phyloP scores from a whole-genome alignment of 441 rosid species.

The Metrosideros polymorpha region DNA sequence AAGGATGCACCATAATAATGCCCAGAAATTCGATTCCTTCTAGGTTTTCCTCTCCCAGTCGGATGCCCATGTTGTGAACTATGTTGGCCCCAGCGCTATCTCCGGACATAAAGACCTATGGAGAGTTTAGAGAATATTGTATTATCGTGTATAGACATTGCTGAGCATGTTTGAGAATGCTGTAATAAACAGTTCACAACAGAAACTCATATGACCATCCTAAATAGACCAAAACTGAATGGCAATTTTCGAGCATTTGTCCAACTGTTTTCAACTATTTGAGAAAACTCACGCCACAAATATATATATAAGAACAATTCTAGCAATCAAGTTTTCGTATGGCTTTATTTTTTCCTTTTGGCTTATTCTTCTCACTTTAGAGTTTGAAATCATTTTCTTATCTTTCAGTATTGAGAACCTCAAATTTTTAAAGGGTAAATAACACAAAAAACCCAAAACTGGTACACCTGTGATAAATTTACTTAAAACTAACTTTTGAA shows the following conservation, averaged over 20 bases:
- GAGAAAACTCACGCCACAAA: not conserved
- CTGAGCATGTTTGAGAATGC: not conserved
- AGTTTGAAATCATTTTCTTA: not conserved
- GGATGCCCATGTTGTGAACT: slow-evolving; percentile 2
- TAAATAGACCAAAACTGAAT: not conserved
- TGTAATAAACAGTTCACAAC: not conserved
- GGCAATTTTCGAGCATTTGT: not conserved
- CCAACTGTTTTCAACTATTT: not conserved
- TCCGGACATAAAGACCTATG: slow-evolving; percentile 2
- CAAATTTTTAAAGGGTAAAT: not conserved
- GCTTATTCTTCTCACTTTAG: not conserved
- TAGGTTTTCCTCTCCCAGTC: not conserved
- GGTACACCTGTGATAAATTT: too few species aligned
- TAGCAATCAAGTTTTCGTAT: not conserved
- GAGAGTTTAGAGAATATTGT: not conserved
- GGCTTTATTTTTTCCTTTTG: not conserved
- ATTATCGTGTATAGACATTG: not conserved
- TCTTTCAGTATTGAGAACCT: not conserved
- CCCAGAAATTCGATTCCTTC: not conserved
- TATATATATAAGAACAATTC: not conserved
- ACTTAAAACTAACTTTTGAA: too few species aligned
- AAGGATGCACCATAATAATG: not conserved
- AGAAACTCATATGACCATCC: not conserved
- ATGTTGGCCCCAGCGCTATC: slow-evolving; percentile 11
- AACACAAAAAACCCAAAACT: too few species aligned